These are phyloP conservation scores for Avicennia marina DNA, from an alignment of 257 asterid genomes.

Conservation along the genomic window DNA sequence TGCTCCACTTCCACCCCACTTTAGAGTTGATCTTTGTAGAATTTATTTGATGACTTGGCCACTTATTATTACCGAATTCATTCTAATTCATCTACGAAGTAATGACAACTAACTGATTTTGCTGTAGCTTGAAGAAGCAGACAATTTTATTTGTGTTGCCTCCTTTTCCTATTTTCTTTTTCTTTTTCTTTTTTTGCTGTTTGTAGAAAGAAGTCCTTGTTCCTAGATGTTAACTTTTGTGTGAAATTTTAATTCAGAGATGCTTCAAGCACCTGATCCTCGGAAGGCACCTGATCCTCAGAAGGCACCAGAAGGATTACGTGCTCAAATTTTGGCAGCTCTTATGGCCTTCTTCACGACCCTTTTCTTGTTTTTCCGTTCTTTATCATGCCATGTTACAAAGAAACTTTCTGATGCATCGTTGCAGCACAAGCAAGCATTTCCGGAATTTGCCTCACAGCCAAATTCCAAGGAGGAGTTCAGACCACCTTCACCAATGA, in stretches of 20 bases:
- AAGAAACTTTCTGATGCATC: constrained; percentile 53
- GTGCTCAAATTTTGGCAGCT: constrained; percentile 48
- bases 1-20: background rate
- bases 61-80: background rate
- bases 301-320: constrained; percentile 52
- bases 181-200: too few species aligned
- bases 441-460: constrained; percentile 44
- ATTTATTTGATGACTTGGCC: background rate
- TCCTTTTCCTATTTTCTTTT: background rate
- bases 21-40: background rate
- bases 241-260: constrained; percentile 34
- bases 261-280: constrained; percentile 33
- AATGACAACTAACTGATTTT: background rate
- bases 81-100: background rate
- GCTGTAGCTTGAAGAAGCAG: background rate
- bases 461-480: constrained; percentile 49
- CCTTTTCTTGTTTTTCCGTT: constrained; percentile 47
- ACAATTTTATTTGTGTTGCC: background rate
- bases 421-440: constrained; percentile 28
- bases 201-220: background rate
- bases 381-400: constrained; percentile 42
- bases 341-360: constrained; percentile 71
- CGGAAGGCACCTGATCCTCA: constrained; percentile 42
- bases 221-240: constrained; percentile 8
- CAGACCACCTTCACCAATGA: constrained; percentile 79